Percentiles rank a stretch among this genome's conserved stretches.
Conservation (phyloP, 345 rosid genomes). For the Pistacia integerrima region DNA sequence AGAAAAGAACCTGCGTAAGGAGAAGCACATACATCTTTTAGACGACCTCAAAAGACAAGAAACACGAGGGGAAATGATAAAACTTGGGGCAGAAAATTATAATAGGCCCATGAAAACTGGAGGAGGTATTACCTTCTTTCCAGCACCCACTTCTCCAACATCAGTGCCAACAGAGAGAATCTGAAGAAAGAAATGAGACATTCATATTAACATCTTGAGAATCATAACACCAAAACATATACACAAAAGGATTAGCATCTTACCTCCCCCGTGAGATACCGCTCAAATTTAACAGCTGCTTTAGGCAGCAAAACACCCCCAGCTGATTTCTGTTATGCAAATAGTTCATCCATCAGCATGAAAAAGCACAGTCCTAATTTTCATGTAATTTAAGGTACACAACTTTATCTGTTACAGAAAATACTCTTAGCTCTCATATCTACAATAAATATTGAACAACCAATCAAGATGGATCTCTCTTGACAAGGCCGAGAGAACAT, state of each 20-base stretch:
- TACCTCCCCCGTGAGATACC: constrained; percentile 88
- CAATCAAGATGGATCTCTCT: not conserved
- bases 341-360: constrained; percentile 4
- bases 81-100: not conserved
- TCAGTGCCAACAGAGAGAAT: constrained; percentile 74
- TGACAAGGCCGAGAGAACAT: not conserved
- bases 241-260: constrained; percentile 9
- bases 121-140: constrained; percentile 62
- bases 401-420: not conserved
- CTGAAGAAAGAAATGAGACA: constrained; percentile 29
- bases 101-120: not conserved
- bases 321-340: constrained; percentile 62
- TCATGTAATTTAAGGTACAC: not conserved
- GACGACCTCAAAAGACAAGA: not conserved
- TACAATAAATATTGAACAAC: not conserved
- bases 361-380: not conserved
- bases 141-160: constrained; percentile 62
- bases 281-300: constrained; percentile 90
- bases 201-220: not conserved
- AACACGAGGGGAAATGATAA: not conserved
- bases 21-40: constrained; percentile 7
- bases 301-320: constrained; percentile 93
- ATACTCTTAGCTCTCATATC: not conserved
- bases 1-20: constrained; percentile 74
- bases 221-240: not conserved